Evolutionary conservation across 2,329 filamentous ascomycete species (phyloP), one percentile per base, ranked within the genome.

Genomic region (Aspergillus pseudonomiae): DNA sequence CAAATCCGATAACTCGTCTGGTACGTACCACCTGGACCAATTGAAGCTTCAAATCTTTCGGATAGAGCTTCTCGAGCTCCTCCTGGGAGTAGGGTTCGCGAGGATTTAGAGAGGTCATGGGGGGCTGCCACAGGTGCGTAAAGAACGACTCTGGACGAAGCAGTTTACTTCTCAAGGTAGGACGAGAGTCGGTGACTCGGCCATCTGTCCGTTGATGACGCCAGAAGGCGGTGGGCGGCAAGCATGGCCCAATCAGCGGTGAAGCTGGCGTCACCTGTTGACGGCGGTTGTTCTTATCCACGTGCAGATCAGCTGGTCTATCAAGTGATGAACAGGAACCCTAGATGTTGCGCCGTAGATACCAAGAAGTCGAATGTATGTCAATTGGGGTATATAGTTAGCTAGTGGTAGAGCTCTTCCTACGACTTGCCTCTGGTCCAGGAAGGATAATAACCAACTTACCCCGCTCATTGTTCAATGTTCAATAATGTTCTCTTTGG

Each of bases 11-110:
- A 39, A 43, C 28, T 19, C 26, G 36, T 43, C 61, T 55, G 36
- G 55, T 45, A 75, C 85, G 73, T 75, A 89, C 85, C 71, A 98
- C 85, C 81, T 99, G 95, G 57, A 98, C 95, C 64, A 95, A 88
- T 76, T 95, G 91, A 41, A 99, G 87, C 76, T 94, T 86, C 63
- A 99, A 84, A 52, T 86, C 83, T 61, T 88, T 80, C 1, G 95
- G 95, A 80, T 97, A 99, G 63, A 98, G 88, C 72, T 83, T 82
- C 50, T 85, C 83, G 57, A 98, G 87, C 84, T 98, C 94, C 64
- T 92, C 89, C 68, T 89, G 82, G 52, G 90, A 89, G 81, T 98
- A 98, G 0, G 92, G 88, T 62, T 86, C 82, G 62, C 92, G 88
- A 56, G 92, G 92, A 52, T 85, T 80, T 52, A 96, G 85, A 46